Evolutionary conservation across 2,329 filamentous ascomycete genomes (phyloP).

Genomic region (Cladophialophora yegresii): DNA sequence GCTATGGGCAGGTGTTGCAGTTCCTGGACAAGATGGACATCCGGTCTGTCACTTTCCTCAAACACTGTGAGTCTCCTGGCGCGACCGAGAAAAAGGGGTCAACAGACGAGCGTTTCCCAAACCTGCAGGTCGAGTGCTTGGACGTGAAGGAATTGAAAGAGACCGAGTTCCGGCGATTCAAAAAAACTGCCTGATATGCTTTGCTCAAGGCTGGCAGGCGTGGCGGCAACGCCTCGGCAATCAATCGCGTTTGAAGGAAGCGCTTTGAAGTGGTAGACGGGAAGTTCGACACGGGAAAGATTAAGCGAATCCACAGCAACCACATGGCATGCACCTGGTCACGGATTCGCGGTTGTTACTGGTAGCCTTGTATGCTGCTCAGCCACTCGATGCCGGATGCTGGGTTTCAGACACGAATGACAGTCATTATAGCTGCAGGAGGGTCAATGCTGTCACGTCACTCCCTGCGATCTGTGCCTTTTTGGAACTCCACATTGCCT

Average conservation of each 20-base stretch:
- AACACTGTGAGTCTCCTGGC: slow-evolving; percentile 14
- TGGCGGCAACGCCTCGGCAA: background rate
- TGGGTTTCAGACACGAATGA: background rate
- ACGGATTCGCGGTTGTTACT: background rate
- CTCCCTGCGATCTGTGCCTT: background rate
- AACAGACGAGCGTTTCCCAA: slow-evolving; percentile 21
- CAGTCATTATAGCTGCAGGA: background rate
- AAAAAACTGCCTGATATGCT: background rate
- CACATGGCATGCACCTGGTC: background rate
- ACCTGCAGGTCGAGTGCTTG: slow-evolving; percentile 13
- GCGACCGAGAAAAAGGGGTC: background rate
- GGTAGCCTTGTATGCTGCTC: background rate
- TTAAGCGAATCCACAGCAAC: background rate
- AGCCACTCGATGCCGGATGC: background rate
- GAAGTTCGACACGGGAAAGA: background rate
- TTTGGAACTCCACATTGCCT: background rate
- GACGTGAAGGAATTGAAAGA: slow-evolving; percentile 17
- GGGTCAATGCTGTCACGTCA: background rate
- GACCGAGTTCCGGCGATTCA: slow-evolving; percentile 16
- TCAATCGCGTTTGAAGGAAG: background rate
- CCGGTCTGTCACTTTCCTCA: slow-evolving; percentile 44
- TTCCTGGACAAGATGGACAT: slow-evolving; percentile 62
- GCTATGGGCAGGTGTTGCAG: slow-evolving; percentile 70
- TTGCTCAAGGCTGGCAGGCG: background rate
- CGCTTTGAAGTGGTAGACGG: background rate